Evolutionary conservation across 2,329 filamentous ascomycete genomes (phyloP), one percentile per base, ranked within the genome.

Genomic region (Colletotrichum cereale): DNA sequence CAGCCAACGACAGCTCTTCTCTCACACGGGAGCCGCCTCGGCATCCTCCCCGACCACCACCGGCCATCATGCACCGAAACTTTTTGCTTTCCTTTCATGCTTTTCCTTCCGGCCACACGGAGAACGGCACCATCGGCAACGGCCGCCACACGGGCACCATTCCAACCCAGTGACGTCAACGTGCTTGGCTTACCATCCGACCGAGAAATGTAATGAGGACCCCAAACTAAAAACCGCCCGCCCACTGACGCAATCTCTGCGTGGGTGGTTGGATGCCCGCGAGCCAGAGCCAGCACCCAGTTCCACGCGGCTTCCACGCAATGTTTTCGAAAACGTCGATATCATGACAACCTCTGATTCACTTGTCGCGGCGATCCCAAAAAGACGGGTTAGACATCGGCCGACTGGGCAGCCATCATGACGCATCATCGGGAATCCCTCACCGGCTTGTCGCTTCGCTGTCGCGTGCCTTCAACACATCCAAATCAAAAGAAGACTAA

Each of bases 121-220:
- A 26, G 66, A 64, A 50, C 47, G 56, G 34, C 62, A 67, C 34
- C 36, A 56, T 48, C 31, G 47, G 58, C 42, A 60, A 67, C 67
- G 63, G 55, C 67, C 55, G 63, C 56, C 56, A 70, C 42, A 26
- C 63, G 63, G 63, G 52, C 40, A 58, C 29, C 42, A 56, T 53
- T 8, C 44, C 31, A n/a, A 34, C 24, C 57, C 29, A 55, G 47
- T 71, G 69, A 71, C 69, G 68, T 71, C 69, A 69, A 71, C 29
- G 18, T 52, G 44, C 65, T 68, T 68, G 58, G 58, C 65, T 56
- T 38, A 18, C 47, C 44, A 47, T 38, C 58, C 42, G 40, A 44
- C 42, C 44, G 42, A 47, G 42, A 21, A 26, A 60, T 24, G 40
- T n/a, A 16, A 29, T 52, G 34, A 62, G 38, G 47, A 44, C 48